Base-by-base conservation (phyloP, 768 basidiomycete genomes). In the Podaxis sp. region DNA sequence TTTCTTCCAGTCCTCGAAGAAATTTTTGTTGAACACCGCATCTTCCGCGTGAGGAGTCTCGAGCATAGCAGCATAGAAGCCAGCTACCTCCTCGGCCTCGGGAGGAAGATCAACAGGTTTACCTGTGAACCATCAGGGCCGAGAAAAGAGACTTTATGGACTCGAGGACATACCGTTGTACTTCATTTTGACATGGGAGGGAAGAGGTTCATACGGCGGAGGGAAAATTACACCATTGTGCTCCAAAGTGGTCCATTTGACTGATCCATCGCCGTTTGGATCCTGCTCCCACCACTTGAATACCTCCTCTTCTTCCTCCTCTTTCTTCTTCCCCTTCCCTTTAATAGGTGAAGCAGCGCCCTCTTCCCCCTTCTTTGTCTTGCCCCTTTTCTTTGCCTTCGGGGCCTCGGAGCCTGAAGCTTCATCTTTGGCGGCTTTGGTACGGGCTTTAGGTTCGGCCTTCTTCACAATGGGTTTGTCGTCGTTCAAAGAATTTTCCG, bases 171-270 rank as follows among this genome's bases (percentile, higher is more conserved):
- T 72, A 95, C 96, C 96, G 67, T 96, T 85, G 73, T 99, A 99
- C 71, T 88, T 89, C 94, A 99, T 93, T 81, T 92, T 96, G 73
- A 97, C 86, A 70, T 86, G 70, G 7, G 80, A 75, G 1, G 97
- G 95, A 59, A 97, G 78, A 7, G 90, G 84, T 69, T 93, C 88
- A 73, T 99, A 99, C 2, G 95, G 89, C 54, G 94, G 94, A 65
- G 97, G 97, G 77, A 99, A 99, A 66, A 95, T 83, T 42, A 99
- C 95, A 55, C 96, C 97, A 67, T 84, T 87, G 76, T 99, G 97
- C 70, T 94, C 90, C 57, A 99, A 83, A n/a, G 94, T 97, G 65
- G 85, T 84, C 97, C 97, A 99, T 75, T 98, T 97, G 61, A 86
- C 79, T 42, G 86, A 81, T 11, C 86, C 92, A 70, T 95, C 93